Base-by-base conservation (phyloP, 441 rosid species). In the Raphanus hybrid region DNA sequence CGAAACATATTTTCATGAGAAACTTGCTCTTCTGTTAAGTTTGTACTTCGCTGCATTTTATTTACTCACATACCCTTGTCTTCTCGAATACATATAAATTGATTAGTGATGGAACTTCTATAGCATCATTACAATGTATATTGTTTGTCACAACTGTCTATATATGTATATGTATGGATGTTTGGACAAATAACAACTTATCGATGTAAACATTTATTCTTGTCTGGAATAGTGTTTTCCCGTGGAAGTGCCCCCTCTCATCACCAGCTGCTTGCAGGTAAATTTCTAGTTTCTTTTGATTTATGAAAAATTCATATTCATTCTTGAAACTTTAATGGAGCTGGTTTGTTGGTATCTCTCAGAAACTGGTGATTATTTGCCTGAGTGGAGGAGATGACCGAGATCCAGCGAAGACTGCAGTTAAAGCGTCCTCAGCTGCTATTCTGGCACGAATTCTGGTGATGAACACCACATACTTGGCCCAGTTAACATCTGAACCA, bases 371-470 rank as follows among this genome's bases (percentile, higher is more conserved):
- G 80, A 87, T 87, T 54, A 86, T 90, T 71, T 92, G 98, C 86
- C 85, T 92, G 86, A 85, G 95, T 69, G 97, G 98, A 81, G 92
- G 96, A 73, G 98, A 96, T 62, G 98, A 92, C 34, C 80, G 35
- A 27, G 96, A 92, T 76, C 98, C 99, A 70, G 86, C 88, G 23
- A 94, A 90, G 86, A 87, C 98, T 32, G 86, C 93, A 61, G 98
- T 92, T 66, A 94, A 89, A 85, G 91, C 89, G 18, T 84, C 92
- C 81, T 82, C 99, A 69, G 91, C 98, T 39, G 95, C 97, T 52
- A 88, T 92, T 83, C 84, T 96, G 34, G 99, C 98, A 6, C 89
- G 99, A 84, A 81, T 94, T 80, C 90, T 91, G 86, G 99, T 96
- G 87, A 92, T 87, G 96, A 96, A 96, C 82, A 89, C 95, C 79